Conservation (phyloP, 352 stramenopile species). For the Phytophthora cajani region DNA sequence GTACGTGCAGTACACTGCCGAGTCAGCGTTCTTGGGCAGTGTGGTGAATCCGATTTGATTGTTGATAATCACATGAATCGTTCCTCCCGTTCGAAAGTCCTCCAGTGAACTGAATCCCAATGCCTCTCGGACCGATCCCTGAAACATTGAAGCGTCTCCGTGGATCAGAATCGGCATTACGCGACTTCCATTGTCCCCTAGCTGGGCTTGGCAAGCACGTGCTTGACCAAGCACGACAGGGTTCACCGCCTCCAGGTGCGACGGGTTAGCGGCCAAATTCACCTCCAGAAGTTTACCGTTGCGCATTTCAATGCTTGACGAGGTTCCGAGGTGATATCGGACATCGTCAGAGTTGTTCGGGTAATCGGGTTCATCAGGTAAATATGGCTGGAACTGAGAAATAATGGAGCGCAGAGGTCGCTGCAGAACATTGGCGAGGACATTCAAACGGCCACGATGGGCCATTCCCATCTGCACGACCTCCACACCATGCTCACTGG, state of each 20-base stretch:
- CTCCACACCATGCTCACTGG: constrained; percentile 95
- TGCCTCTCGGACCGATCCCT: constrained; percentile 83
- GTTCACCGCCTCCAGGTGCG: constrained; percentile 99
- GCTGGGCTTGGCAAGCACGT: constrained; percentile 92
- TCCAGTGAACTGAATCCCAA: constrained; percentile 90
- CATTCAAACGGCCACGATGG: constrained; percentile 97
- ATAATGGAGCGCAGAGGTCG: constrained; percentile 97
- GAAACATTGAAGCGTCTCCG: constrained; percentile 95
- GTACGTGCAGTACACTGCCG: constrained; percentile 96
- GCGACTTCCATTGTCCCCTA: constrained; percentile 83
- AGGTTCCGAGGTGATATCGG: constrained; percentile 87
- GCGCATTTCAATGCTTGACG: constrained; percentile 71
- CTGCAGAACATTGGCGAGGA: constrained; percentile 98
- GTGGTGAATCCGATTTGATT: constrained; percentile 99
- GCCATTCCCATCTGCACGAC: constrained; percentile 99
- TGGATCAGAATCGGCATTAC: constrained; percentile 98
- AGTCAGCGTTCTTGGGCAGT: constrained; percentile 96
- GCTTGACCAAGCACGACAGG: constrained; percentile 97
- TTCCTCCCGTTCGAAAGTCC: constrained; percentile 97
- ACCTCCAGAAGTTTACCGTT: constrained; percentile 75
- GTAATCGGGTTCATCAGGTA: constrained; percentile 86
- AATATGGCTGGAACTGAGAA: constrained; percentile 86
- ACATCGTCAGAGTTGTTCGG: constrained; percentile 92
- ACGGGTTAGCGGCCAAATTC: constrained; percentile 97
- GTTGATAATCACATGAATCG: constrained; percentile 99